phyloP scores from a whole-genome alignment of 208 protist species.

The Balamuthia mandrillaris region DNA sequence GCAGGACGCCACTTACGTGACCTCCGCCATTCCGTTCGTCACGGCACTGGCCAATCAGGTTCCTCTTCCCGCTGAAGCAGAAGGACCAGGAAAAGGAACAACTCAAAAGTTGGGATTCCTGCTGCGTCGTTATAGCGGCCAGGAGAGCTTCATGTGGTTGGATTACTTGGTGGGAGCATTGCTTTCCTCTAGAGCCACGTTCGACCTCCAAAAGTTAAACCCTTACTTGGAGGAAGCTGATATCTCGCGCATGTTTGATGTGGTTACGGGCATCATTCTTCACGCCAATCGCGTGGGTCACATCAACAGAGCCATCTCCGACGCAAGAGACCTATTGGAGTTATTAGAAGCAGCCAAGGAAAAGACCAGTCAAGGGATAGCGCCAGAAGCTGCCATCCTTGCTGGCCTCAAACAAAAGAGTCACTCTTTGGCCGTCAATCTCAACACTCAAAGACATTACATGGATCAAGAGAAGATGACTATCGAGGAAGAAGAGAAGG shows the following conservation, averaged over 20 bases:
- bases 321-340: conserved; percentile 9
- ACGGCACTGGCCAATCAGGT: conserved; percentile 25
- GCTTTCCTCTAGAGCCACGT: conserved; percentile 32
- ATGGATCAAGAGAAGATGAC: too few relatives aligned
- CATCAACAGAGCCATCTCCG: conserved; percentile 36
- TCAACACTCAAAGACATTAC: conserved; percentile 24
- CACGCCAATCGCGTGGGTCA: conserved; percentile 40
- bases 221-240: conserved; percentile 33
- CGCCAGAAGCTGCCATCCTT: conserved; percentile 4
- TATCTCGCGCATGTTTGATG: conserved; percentile 30
- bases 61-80: not conserved
- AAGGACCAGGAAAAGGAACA: conserved; percentile 9
- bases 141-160: conserved; percentile 26
- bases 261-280: conserved; percentile 14
- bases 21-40: conserved; percentile 36
- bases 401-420: conserved; percentile 43
- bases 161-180: conserved; percentile 46
- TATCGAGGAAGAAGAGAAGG: too few relatives aligned
- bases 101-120: conserved; percentile 9
- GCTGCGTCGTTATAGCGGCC: conserved; percentile 25
- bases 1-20: conserved; percentile 24
- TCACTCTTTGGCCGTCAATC: conserved; percentile 28
- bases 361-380: not conserved
- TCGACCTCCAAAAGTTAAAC: conserved; percentile 43
- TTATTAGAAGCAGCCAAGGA: not conserved